Evolutionary conservation across 768 basidiomycete species (phyloP), one percentile per base, ranked within the genome.

Genomic region (Xerocomellus chrysenteron): DNA sequence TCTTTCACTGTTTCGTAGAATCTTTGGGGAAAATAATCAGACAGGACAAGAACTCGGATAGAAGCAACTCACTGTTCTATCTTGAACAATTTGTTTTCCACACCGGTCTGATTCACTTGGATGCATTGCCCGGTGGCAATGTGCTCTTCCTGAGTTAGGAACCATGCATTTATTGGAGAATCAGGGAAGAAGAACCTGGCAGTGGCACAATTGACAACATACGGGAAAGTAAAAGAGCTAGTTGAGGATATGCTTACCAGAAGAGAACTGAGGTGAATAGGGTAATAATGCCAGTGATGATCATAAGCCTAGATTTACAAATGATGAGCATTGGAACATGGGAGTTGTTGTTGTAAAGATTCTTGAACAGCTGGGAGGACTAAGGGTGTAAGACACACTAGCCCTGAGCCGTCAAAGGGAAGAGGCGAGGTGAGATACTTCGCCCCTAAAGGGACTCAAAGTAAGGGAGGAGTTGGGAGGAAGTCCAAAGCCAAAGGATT

Each of bases 51-150:
- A 51, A 16, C 24, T 56, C 1, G 30, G 45, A 57, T 24, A 49
- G 62, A 70, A 64, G 58, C 28, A 0, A 72, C 85, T 61, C 45
- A 89, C 89, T 92, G 90, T 40, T 88, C 82, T 44, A 69, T 74
- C 73, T 92, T 92, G 83, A 86, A 91, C 45, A 75, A 77, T 68
- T 92, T 92, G 71, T 90, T 91, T 71, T 91, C 90, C 26, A 90
- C 76, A 54, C 90, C 89, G n/a, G 86, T 74, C 70, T 90, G 88
- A 68, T 91, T 90, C 48, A 76, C 78, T 68, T 82, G 83, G 67
- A 92, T 86, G 41, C 90, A 81, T 60, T 83, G 78, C 19, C 92
- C 78, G 24, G 86, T 89, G 51, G 82, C 76, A 36, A 80, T 73
- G 17, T 87, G 82, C 69, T 92, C 90, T 63, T 87, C 80, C 4